Conservation (phyloP, 2,329 filamentous ascomycete species). For the Coleophoma crateriformis region DNA sequence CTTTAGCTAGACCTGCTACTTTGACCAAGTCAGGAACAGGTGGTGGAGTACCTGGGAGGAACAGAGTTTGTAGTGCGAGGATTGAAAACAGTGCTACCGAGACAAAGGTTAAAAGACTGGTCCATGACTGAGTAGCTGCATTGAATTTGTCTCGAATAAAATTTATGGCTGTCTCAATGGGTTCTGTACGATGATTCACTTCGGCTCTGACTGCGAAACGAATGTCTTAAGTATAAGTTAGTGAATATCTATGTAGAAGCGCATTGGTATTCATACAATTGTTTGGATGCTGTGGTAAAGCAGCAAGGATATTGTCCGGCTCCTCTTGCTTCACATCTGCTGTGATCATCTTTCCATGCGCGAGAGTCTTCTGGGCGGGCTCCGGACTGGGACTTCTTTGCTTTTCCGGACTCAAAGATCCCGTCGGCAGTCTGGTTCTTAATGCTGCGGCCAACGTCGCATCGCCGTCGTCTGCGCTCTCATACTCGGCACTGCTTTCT, state of each 20-base stretch:
- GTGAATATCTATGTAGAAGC: constrained; percentile 13
- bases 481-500: constrained; percentile 53
- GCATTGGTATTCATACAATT: constrained; percentile 39
- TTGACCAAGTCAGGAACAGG: constrained; percentile 84
- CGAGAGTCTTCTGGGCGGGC: constrained; percentile 20
- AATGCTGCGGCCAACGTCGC: constrained; percentile 21
- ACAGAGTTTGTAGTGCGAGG: constrained; percentile 57
- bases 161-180: constrained; percentile 67
- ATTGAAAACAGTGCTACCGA: constrained; percentile 60
- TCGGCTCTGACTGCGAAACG: constrained; percentile 84
- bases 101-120: constrained; percentile 57
- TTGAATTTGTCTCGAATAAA: constrained; percentile 56
- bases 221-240: constrained; percentile 57
- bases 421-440: constrained; percentile 36
- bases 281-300: constrained; percentile 29
- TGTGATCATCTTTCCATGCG: constrained; percentile 26
- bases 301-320: constrained; percentile 9
- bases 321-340: constrained; percentile 25
- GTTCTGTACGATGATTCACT: constrained; percentile 80
- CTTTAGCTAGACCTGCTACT: constrained; percentile 81
- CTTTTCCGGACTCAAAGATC: constrained; percentile 50
- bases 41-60: constrained; percentile 60
- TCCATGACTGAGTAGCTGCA: constrained; percentile 62
- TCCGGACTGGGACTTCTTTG: constrained; percentile 49
- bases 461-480: constrained; percentile 43